Evolutionary conservation across 345 rosid species (phyloP), one percentile per base, ranked within the genome.

Genomic region (Eucalyptus fibrosa): DNA sequence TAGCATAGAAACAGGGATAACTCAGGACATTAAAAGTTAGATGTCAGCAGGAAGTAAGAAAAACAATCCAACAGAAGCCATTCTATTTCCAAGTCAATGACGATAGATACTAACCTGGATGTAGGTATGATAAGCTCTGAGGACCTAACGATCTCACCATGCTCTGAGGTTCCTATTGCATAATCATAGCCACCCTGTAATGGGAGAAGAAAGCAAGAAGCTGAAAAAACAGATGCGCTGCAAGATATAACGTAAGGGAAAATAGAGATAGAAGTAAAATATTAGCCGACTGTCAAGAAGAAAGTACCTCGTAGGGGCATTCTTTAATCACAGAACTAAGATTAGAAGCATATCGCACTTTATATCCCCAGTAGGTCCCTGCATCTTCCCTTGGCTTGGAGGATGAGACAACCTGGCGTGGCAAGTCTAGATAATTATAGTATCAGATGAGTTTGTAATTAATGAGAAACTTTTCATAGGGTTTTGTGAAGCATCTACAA

Each of bases 121-220:
- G 90, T 82, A 50, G 98, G 98, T 92, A 98, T 89, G 55, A 87
- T 90, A 53, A 97, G 96, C 91, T 97, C 94, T 34, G 98, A 96
- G 90, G 99, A 92, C 67, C 91, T 94, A 87, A 96, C 88, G 69
- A 92, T 89, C n/a, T 89, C 88, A 72, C 99, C 99, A 88, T 98
- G 99, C 95, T 98, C 99, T n/a, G 99, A 98, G 53, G 99, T 97
- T 89, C 99, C 99, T 49, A 98, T 95, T 90, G 93, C 89, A 92
- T 95, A 92, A 93, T 97, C 99, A 90, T 97, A 98, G 50, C 99
- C 99, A 95, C 95, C 99, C 99, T 96, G 93, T 59, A 87, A 92
- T 81, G 92, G 56, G 9, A 87, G 11, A 87, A 67, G 90, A 91
- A 42, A 90, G 34, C 32, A n/a, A 50, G 44, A 53, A 88, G 69